A percentile compares a stretch with the other conserved stretches of the same genome.
Conservation (phyloP, 2,329 filamentous ascomycete genomes). For the Metarhizium sp. region DNA sequence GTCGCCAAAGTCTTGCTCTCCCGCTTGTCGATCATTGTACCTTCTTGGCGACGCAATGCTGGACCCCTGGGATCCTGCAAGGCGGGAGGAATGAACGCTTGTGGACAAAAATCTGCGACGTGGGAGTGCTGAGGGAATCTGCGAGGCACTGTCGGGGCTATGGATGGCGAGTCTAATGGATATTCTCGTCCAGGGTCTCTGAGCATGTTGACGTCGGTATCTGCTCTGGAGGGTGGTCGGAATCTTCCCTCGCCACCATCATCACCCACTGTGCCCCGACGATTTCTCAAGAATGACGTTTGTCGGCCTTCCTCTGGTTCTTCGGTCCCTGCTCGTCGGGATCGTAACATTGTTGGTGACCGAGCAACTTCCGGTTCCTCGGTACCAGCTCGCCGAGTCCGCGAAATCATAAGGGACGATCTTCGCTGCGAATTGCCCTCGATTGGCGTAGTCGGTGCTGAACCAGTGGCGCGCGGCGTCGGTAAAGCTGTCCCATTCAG, state of each 20-base stretch:
- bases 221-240: constrained; percentile 48
- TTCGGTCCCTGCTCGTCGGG: constrained; percentile 35
- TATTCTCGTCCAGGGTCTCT: constrained; percentile 18
- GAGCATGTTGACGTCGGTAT: constrained; percentile 42
- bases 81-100: constrained; percentile 34
- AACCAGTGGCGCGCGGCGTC: constrained; percentile 31
- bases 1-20: constrained; percentile 25
- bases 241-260: constrained; percentile 41
- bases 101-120: constrained; percentile 44
- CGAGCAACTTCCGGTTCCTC: constrained; percentile 44
- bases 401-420: constrained; percentile 40
- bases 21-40: constrained; percentile 37
- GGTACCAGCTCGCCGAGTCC: constrained; percentile 36
- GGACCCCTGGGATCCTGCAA: constrained; percentile 29
- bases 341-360: constrained; percentile 37
- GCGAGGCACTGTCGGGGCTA: constrained; percentile 23
- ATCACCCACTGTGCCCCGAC: constrained; percentile 36
- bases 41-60: constrained; percentile 31
- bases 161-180: constrained; percentile 21
- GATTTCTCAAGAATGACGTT: constrained; percentile 35
- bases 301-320: constrained; percentile 36
- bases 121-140: constrained; percentile 37
- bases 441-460: constrained; percentile 29
- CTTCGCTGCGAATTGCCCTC: constrained; percentile 33
- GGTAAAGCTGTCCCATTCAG: constrained; percentile 35